Base-by-base conservation (phyloP, 371 early-diverging fungal genomes). In the Nematocida sp. region DNA sequence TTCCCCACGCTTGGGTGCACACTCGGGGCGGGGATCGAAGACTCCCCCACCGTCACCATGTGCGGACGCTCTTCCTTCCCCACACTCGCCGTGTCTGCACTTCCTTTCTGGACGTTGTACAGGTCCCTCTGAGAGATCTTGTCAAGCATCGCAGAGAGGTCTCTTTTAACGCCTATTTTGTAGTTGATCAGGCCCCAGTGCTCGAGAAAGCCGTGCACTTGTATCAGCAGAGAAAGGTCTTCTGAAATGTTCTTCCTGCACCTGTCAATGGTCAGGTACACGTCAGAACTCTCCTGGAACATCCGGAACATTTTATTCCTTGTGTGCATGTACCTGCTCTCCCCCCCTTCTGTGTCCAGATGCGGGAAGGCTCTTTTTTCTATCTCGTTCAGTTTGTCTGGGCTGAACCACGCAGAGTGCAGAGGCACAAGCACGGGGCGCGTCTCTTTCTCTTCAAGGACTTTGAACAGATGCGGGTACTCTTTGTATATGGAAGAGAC, bases 101-200 rank as follows among this genome's bases (percentile, higher is more conserved):
- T 45, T 7, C 21, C 32, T 21, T 49, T 11, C 17, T 1, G n/a
- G 36, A 52, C 45, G 29, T 70, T n/a, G 27, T 19, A 50, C 2
- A 46, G 31, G 48, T 48, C 45, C 46, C 46, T 40, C 38, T 67
- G 37, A 11, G 45, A 37, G 2, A 67, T 67, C 29, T 57, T 57
- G 13, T 56, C 41, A 2, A 64, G 36, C 49, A 76, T 52, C n/a
- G 11, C 23, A 5, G n/a, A 13, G 4, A 63, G 2, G 31, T 52
- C 70, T 55, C 66, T 78, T 40, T 60, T 60, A 17, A 79, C 78
- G 15, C 62, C 78, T 32, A 70, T 49, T 32, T 77, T 58, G 80
- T 91, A 91, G 84, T 96, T 96, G 78, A 96, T 92, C 41, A 96
- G 84, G 1, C 96, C 96, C 97, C 97, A 96, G 81, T 95, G 95